Evolutionary conservation across 2,329 filamentous ascomycete genomes (phyloP), one percentile per base, ranked within the genome.

Genomic region (Botrytis byssoidea): DNA sequence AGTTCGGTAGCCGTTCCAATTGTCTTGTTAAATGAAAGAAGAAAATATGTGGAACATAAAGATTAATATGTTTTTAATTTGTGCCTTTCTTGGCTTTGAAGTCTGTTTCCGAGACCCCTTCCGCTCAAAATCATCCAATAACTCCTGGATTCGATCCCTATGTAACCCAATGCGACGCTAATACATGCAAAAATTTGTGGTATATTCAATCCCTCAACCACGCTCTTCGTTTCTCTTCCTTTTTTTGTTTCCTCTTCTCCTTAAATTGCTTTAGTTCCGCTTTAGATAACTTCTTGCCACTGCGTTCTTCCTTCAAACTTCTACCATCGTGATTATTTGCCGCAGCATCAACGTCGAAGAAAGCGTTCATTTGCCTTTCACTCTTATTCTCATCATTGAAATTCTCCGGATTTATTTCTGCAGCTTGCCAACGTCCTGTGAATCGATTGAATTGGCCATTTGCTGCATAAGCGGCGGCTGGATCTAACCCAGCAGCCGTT

Each of bases 341-440:
- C 4, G 94, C 95, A 7, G 94, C 93, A 82, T 98, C 95, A 61
- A 98, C 95, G 81, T 99, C 95, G 82, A 98, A 99, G 83, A 92
- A 98, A 59, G 94, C 93, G 80, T 93, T 93, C 92, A 98, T 92
- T 84, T 98, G 96, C 63, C 96, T 88, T 70, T 86, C 87, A 74
- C 92, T 92, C 86, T 97, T 98, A 80, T 93, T 92, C 81, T 97
- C 94, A 80, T 97, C 94, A 78, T 90, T 92, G 85, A 95, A 92
- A 70, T 91, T 89, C 71, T 96, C 93, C 2, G 93, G 89, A 4
- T 88, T 91, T 76, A 91, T 85, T 18, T 89, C 88, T 4, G 85
- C 85, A 29, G 86, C 84, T 83, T 98, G 95, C 84, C 93, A 97
- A 77, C 90, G 88, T 63, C 95, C 95, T 0, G 93, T 97, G 83